Evolutionary conservation across 2,329 filamentous ascomycete species (phyloP), one percentile per base, ranked within the genome.

Genomic region (Cyphellophora attinorum): DNA sequence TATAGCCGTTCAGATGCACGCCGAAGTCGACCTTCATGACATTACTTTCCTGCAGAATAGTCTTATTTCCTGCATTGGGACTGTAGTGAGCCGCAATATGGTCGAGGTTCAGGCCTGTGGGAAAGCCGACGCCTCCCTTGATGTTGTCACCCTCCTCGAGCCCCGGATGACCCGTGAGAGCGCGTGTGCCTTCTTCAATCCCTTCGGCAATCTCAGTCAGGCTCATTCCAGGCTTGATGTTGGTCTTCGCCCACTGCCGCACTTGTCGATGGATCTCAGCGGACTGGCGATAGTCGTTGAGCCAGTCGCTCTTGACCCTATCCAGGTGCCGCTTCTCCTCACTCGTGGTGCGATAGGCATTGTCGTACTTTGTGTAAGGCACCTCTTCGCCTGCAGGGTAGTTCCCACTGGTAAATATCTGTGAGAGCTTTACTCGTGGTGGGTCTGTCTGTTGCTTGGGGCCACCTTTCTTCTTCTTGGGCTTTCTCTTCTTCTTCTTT

Each of bases 181-280:
- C 75, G 44, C 85, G 75, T 21, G 91, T 83, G 33, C 81, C 74
- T 54, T 89, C 76, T 58, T 93, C 85, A 49, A 93, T 93, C n/a
- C 79, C 80, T 55, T 89, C 79, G 6, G 84, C 83, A 47, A 93
- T 89, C 57, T 86, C 79, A 3, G 79, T 85, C 53, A 93, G 62
- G 5, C 72, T 74, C 68, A 85, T 79, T 31, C 85, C 85, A 1
- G 85, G 85, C 65, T 81, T 81, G 53, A 91, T 83, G 52, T 70
- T 79, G 55, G 79, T 79, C 60, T 85, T 79, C 3, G 82, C 84
- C 72, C 82, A 88, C 57, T 85, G 79, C 33, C 85, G 79, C 38
- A 91, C 85, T 56, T 93, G 82, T 37, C 85, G 77, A 58, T 93
- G 85, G n/a, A 85, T 75, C 61, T 93, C 85, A n/a, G 85, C 83